These are phyloP conservation scores for Pholiota microspora DNA, from an alignment of 768 basidiomycete genomes.

Conservation along the genomic window DNA sequence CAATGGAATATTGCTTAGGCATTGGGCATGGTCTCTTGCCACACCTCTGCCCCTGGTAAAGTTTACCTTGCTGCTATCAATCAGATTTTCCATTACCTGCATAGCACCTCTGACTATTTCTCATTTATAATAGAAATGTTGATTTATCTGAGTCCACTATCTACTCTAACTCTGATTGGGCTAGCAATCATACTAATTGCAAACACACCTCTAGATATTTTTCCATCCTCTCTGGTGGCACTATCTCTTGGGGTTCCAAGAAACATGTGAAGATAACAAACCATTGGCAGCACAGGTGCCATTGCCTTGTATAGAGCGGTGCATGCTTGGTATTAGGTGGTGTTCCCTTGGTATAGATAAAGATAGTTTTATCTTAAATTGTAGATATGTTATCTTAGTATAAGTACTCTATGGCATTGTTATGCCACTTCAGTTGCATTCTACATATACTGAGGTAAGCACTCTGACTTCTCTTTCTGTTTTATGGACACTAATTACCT, in stretches of 20 bases:
- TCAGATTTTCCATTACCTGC: neutral
- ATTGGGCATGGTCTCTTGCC: neutral
- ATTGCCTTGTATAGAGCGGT: no score
- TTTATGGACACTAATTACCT: no score
- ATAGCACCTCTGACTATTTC: neutral
- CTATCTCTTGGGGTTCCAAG: slow-evolving; percentile 2
- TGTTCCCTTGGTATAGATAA: no score
- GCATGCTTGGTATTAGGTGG: no score
- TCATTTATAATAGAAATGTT: neutral
- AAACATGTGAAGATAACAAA: no score
- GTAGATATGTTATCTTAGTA: no score
- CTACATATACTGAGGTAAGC: no score
- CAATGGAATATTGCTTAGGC: neutral
- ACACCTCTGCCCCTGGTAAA: neutral
- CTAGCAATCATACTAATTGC: neutral
- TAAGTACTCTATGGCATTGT: no score
- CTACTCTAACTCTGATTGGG: neutral
- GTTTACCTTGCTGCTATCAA: neutral
- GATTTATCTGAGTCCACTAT: neutral
- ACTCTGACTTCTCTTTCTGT: no score
- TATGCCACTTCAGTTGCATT: no score
- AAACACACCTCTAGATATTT: neutral
- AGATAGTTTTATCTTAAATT: no score
- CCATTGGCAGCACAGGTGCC: no score
- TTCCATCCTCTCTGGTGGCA: neutral